These are phyloP conservation scores for Theileria annulata DNA, from an alignment of 169 alveolate species.

Conservation along the genomic window DNA sequence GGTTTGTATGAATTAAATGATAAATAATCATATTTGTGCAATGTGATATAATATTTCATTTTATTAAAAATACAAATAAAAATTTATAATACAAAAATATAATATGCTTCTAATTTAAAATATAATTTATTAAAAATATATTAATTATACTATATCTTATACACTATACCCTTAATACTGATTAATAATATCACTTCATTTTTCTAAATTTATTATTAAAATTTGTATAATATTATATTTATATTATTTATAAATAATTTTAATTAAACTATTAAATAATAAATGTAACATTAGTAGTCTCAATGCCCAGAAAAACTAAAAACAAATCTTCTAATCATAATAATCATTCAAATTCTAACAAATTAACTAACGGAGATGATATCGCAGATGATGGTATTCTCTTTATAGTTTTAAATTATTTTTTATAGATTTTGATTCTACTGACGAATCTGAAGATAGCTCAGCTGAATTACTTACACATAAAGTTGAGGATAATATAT, in stretches of 20 bases:
- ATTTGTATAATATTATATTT: neutral
- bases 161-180: no score
- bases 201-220: no score
- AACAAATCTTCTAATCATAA: neutral
- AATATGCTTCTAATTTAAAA: no score
- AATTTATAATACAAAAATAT: no score
- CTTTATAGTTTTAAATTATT: neutral
- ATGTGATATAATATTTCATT: no score
- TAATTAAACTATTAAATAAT: neutral
- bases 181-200: no score
- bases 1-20: no score
- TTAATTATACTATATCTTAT: no score
- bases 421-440: constrained; percentile 1
- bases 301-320: constrained; percentile 2
- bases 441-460: constrained; percentile 75
- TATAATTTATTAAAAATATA: no score
- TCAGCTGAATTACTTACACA: constrained; percentile 74
- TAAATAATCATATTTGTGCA: no score
- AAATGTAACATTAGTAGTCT: neutral
- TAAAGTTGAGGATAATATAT: constrained; percentile 74
- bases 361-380: neutral
- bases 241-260: no score
- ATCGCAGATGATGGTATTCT: neutral
- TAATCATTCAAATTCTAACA: neutral
- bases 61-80: no score